phyloP scores from a whole-genome alignment of 148 eudicot species.

The Heliosperma pusillum region DNA sequence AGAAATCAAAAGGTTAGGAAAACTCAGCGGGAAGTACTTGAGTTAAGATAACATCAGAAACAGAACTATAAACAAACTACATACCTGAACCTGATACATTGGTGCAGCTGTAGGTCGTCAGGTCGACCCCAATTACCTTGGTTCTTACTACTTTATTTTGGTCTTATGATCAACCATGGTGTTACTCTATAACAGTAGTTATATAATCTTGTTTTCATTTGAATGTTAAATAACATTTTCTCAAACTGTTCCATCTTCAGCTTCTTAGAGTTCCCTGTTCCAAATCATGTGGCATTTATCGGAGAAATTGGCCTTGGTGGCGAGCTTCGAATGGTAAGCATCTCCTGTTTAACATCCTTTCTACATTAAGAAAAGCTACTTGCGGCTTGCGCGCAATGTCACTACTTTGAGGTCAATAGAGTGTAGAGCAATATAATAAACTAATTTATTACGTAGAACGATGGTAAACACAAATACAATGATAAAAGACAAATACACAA shows the following conservation, averaged over 20 bases:
- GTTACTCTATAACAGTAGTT: no score
- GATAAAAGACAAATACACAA: no score
- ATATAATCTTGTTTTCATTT: background rate
- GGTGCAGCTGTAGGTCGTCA: background rate
- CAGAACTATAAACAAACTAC: no score
- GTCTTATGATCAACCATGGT: no score
- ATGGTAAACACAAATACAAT: no score
- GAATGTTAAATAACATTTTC: background rate
- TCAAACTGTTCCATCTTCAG: slow-evolving; percentile 38
- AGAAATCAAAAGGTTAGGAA: background rate
- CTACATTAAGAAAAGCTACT: background rate
- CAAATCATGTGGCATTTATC: slow-evolving; percentile 68
- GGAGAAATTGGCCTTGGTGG: slow-evolving; percentile 97
- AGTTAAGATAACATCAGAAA: background rate
- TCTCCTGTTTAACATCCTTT: background rate
- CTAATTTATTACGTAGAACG: no score
- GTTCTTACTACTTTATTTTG: no score
- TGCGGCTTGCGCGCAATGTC: background rate
- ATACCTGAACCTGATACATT: no score
- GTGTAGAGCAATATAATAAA: no score
- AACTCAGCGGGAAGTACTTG: background rate
- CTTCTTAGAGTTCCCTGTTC: slow-evolving; percentile 77
- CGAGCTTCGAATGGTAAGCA: slow-evolving; percentile 75
- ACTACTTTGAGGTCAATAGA: background rate
- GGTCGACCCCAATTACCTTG: no score